Conservation (phyloP, 2,329 filamentous ascomycete genomes). For the Furcasterigmium furcatum region DNA sequence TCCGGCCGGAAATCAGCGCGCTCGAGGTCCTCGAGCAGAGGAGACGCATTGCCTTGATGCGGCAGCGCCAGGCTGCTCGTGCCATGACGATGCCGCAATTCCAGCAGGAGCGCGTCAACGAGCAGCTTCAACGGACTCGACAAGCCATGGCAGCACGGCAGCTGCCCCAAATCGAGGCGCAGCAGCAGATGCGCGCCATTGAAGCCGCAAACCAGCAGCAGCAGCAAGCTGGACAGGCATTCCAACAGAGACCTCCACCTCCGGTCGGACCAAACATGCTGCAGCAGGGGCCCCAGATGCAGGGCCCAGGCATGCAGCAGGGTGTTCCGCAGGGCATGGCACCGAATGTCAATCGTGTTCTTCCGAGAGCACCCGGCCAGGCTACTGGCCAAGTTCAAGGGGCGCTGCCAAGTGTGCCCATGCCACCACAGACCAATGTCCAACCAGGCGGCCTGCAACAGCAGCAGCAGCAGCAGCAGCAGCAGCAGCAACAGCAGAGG, state of each 20-base stretch:
- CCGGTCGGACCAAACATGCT: not conserved
- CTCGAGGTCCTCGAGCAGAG: not conserved
- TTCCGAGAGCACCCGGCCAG: not conserved
- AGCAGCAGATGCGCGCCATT: not conserved
- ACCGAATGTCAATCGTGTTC: not conserved
- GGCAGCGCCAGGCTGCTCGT: not conserved
- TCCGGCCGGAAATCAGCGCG: constrained; percentile 25
- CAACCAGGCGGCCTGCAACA: not conserved
- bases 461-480: not conserved
- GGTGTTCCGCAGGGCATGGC: not conserved
- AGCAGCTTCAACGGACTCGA: not conserved
- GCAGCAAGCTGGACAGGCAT: not conserved
- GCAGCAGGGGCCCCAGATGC: not conserved
- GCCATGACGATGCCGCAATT: not conserved
- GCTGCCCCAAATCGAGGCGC: not conserved
- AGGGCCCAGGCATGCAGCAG: not conserved
- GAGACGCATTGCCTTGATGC: not conserved
- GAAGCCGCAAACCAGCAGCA: not conserved
- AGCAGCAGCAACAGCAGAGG: not conserved
- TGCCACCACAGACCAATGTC: not conserved
- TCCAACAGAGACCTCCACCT: not conserved
- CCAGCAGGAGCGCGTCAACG: not conserved
- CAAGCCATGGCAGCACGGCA: not conserved
- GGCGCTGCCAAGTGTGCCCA: not conserved
- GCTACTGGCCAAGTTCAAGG: too few relatives aligned